Evolutionary conservation across 2,329 filamentous ascomycete species (phyloP), one percentile per base, ranked within the genome.

Genomic region (Aspergillus tanneri): DNA sequence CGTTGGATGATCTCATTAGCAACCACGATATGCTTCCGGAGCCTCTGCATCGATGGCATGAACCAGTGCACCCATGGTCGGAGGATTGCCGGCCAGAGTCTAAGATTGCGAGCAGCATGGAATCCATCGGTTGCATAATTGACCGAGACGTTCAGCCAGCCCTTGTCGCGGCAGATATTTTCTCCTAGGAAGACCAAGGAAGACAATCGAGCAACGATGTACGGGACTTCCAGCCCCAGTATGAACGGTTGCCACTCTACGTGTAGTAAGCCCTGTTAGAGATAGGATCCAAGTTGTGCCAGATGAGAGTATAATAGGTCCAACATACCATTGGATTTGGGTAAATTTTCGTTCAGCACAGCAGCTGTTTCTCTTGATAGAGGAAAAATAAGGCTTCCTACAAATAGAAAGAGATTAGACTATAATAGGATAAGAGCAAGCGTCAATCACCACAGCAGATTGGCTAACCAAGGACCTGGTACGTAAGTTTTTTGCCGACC

Each of bases 221-320:
- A 70, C 2, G 82, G 68, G 35, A 78, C 67, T 47, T 81, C 76
- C 0, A 75, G 73, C 28, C 80, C 77, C 55, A 81, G 72, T 54
- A 73, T 75, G 42, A 81, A 73, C 0, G 77, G 60, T 1, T 75
- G 80, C 80, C 80, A 83, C 51, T 82, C 79, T 63, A 53, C 16
- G 8, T 12, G 12, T 6, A 10, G 12, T 10, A 28, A 11, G 14
- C 18, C 8, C 25, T 12, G 21, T 45, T 22, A 45, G 43, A 12
- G 11, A 44, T 12, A 9, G 7, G 11, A 14, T 45, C 22, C 18
- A 9, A 30, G 12, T 38, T 25, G n/a, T 25, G 11, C 30, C 18
- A 6, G 21, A 1, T 21, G 11, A 34, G 18, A 10, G 34, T 5
- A 16, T 39, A 12, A 22, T 8, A 2, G 21, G 12, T n/a, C n/a